Base-by-base conservation (phyloP, 257 asterid species). In the Solanum verrucosum region DNA sequence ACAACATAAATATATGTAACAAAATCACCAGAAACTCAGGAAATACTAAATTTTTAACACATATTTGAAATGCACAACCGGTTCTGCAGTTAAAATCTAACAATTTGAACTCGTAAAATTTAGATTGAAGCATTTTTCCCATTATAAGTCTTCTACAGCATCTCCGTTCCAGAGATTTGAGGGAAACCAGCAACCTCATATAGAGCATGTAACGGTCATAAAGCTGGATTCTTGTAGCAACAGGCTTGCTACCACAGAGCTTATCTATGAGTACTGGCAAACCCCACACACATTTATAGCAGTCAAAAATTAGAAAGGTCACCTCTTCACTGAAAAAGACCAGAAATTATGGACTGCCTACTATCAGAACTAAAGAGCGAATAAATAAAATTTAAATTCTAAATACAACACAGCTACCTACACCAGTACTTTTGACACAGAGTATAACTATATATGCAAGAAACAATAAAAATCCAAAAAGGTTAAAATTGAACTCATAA, bases 211-310 rank as follows among this genome's bases (percentile, higher is more conserved):
- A 95, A 75, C 96, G 95, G 11, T 98, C 99, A 44, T 68, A 89
- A 87, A 96, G 98, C 87, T 93, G 98, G 85, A 96, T 86, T 92
- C 98, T 95, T 91, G 98, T 94, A 21, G 98, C 98, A 27, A 90
- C 90, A 74, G 92, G 95, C 90, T 88, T 91, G 13, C 33, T 78
- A 4, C 98, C 97, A 87, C 98, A 96, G 6, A 95, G 98, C 94
- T 92, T 96, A 91, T 95, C 97, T 85, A 93, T 94, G 10, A 95
- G 98, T 12, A 93, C 91, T 29, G 99, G 98, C 40, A 95, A 92
- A 88, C 88, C 92, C 86, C 98, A 94, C 23, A 96, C 94, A 89
- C 98, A 95, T 83, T 40, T 92, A 78, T 95, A 95, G 87, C 99
- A 96, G 63, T 95, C 98, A 16, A 93, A 44, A 94, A 90, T 94